Evolutionary conservation across 2,329 filamentous ascomycete genomes (phyloP), one percentile per base, ranked within the genome.

Genomic region (Piedraia hortae): DNA sequence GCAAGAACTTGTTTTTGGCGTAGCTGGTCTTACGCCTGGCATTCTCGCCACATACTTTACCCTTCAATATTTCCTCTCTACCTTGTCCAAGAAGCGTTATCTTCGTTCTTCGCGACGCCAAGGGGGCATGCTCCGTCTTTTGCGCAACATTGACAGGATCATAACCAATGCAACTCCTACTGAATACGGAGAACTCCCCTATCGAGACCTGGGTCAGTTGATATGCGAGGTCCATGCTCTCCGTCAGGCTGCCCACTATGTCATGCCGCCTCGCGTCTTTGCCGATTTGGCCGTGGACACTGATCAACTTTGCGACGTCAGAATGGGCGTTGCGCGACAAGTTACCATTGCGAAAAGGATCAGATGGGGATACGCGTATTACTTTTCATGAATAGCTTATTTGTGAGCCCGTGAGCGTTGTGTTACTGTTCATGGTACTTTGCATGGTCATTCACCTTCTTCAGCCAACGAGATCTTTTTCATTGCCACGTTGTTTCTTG

Each of bases 1-100:
- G 38, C 85, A 97, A 41, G 82, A 97, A 42, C 59, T 97, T 21
- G 74, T 97, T 12, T 97, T 97, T 48, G 85, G 77, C n/a, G 90
- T 97, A 38, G 69, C 97, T 16, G 80, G 80, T 4, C 53, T 97
- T 12, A 93, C 85, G 0, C 85, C 85, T 0, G 82, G 85, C 7
- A 59, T 93, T n/a, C 51, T 97, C 14, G 74, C 93, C 16, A 72
- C 69, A 2, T 63, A 82, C 29, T 67, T 64, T n/a, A 47, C 65
- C 6, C 47, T 69, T 20, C 63, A 64, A 31, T 93, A 82, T 52
- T 41, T 90, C 1, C 55, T 59, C 16, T 56, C 62, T 10, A 42
- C 66, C 1, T 61, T 90, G 26, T 71, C 69, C 19, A 69, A 59
- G 28, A 63, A 74, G 21, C 65, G 54, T 34, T 73, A 78, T 8